A percentile compares a stretch with the other conserved stretches of the same genome.
These are phyloP conservation scores for Mortierella antarctica DNA, from an alignment of 192 early-diverging fungal genomes.

Conservation along the genomic window DNA sequence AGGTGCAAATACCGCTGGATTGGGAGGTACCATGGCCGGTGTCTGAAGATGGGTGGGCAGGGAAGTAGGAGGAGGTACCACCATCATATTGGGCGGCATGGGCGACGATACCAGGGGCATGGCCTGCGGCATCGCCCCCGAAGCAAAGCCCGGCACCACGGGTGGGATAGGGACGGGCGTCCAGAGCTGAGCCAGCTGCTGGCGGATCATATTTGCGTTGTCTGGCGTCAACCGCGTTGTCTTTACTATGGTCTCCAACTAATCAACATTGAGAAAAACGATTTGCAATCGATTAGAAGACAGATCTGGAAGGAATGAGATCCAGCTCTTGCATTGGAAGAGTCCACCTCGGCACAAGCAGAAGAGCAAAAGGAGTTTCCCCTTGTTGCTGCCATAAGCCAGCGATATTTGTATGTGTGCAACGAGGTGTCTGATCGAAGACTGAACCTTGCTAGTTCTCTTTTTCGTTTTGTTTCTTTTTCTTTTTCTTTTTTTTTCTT, in stretches of 20 bases:
- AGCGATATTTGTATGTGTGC: too few species aligned
- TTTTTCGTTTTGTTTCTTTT: slow-evolving; percentile 11
- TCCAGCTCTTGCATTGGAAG: too few species aligned
- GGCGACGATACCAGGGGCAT: slow-evolving; percentile 11
- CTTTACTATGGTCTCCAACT: slow-evolving; percentile 60
- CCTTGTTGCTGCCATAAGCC: too few species aligned
- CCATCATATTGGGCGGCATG: slow-evolving; percentile 25
- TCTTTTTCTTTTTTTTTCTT: slow-evolving; percentile 11
- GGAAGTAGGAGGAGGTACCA: slow-evolving; percentile 17
- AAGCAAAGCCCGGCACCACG: slow-evolving; percentile 10
- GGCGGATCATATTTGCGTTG: slow-evolving; percentile 58
- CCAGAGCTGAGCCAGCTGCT: slow-evolving; percentile 53
- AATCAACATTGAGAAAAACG: slow-evolving; percentile 3
- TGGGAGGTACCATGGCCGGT: neutral
- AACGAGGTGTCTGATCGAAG: neutral
- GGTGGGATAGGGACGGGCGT: slow-evolving; percentile 22
- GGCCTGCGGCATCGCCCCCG: neutral
- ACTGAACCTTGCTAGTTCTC: neutral
- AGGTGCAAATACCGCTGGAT: slow-evolving; percentile 1
- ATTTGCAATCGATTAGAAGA: neutral
- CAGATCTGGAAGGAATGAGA: too few species aligned
- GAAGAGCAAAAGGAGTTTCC: too few species aligned
- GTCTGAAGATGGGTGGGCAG: slow-evolving; percentile 13
- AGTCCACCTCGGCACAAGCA: too few species aligned
- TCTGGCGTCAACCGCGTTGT: slow-evolving; percentile 55